Evolutionary conservation across 2,329 filamentous ascomycete species (phyloP).

Genomic region (Graphilbum ipis-grandicollis): DNA sequence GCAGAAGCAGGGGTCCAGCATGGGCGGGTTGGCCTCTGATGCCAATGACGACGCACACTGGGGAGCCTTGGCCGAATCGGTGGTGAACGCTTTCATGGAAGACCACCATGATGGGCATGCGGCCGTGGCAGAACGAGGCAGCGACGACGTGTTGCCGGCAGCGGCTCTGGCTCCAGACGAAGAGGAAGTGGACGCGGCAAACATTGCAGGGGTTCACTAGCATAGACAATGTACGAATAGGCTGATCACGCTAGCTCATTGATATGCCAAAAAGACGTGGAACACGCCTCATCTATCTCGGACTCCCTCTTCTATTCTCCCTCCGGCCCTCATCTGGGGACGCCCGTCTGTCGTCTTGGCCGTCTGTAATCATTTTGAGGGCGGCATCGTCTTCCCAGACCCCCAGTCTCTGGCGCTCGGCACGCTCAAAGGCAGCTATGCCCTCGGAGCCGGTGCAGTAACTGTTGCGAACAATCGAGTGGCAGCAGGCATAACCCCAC

Average conservation of each 20-base stretch:
- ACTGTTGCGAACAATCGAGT: slow-evolving; percentile 85
- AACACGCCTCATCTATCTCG: too few relatives aligned
- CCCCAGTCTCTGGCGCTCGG: slow-evolving; percentile 42
- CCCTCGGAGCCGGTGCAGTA: slow-evolving; percentile 93
- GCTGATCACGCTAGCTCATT: too few relatives aligned
- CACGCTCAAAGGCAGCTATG: slow-evolving; percentile 61
- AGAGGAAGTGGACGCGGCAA: too few relatives aligned
- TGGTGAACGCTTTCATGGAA: slow-evolving; percentile 1
- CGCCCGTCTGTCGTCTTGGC: too few relatives aligned
- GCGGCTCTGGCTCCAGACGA: not conserved
- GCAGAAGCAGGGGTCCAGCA: too few relatives aligned
- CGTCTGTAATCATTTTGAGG: too few relatives aligned
- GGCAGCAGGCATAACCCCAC: slow-evolving; percentile 95
- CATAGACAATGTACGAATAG: too few relatives aligned
- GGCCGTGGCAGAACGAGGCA: not conserved
- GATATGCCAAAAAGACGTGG: too few relatives aligned
- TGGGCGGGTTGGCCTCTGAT: too few relatives aligned
- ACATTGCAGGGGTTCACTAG: too few relatives aligned
- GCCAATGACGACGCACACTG: slow-evolving; percentile 2
- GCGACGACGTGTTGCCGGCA: not conserved
- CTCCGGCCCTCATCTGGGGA: too few relatives aligned
- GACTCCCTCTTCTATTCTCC: too few relatives aligned
- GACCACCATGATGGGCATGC: not conserved
- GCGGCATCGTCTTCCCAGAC: slow-evolving; percentile 17
- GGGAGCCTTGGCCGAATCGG: slow-evolving; percentile 5